Percentiles rank a stretch among this genome's conserved stretches.
Conservation (phyloP, 257 asterid genomes). For the Nicotiana attenuata region DNA sequence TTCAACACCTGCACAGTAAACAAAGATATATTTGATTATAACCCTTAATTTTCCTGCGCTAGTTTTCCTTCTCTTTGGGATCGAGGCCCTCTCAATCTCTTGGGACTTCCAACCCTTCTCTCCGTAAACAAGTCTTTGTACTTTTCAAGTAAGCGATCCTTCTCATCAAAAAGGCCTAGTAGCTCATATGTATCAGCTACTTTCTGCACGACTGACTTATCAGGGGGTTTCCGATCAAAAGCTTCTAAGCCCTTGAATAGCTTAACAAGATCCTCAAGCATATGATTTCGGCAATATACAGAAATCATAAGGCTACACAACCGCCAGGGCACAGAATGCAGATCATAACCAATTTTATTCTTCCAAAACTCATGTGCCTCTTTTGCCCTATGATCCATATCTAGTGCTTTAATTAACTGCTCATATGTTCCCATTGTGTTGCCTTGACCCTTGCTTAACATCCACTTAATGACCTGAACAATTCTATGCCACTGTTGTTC, state of each 20-base stretch:
- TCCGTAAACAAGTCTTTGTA: slow-evolving; percentile 49
- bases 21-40: neutral
- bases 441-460: slow-evolving; percentile 93
- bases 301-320: slow-evolving; percentile 72
- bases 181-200: slow-evolving; percentile 76
- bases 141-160: slow-evolving; percentile 62
- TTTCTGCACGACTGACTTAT: slow-evolving; percentile 59
- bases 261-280: slow-evolving; percentile 66
- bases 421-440: slow-evolving; percentile 68
- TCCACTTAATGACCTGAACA: slow-evolving; percentile 90
- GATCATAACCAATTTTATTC: slow-evolving; percentile 59
- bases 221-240: slow-evolving; percentile 76
- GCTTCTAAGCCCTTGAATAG: slow-evolving; percentile 74
- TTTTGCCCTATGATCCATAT: slow-evolving; percentile 66
- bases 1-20: neutral
- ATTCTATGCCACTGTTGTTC: slow-evolving; percentile 66
- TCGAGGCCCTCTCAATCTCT: slow-evolving; percentile 24
- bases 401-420: slow-evolving; percentile 75
- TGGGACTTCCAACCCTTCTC: slow-evolving; percentile 22
- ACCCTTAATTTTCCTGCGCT: neutral
- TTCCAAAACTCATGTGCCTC: slow-evolving; percentile 77
- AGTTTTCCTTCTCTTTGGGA: slow-evolving; percentile 27
- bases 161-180: slow-evolving; percentile 57
- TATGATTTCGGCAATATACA: slow-evolving; percentile 62
- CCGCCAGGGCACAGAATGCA: slow-evolving; percentile 83